Base-by-base conservation (phyloP, 495 filamentous ascomycete genomes). In the Trichoderma orchidacearum region DNA sequence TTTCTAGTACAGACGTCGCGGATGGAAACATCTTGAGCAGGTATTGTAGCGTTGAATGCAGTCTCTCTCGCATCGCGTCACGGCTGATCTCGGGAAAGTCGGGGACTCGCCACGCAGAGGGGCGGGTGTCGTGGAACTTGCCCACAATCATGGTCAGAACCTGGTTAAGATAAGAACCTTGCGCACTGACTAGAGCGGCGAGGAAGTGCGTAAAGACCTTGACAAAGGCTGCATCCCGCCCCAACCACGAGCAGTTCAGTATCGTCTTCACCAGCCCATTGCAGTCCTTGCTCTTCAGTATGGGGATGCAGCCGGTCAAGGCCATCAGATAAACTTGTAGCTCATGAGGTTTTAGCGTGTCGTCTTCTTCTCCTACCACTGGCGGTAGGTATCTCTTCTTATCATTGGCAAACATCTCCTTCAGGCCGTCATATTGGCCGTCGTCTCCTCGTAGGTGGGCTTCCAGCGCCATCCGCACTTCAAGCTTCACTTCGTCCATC, bases 61-160 rank as follows among this genome's bases (percentile, higher is more conserved):
- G 72, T 59, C 92, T 79, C 35, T 79, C 69, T 63, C 85, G 82
- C 51, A 86, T 76, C 34, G 78, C 78, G 23, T 78, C 66, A 3
- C 80, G 73, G 13, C 70, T 71, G 25, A 95, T 80, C 15, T 64
- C 63, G 0, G 78, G 64, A 63, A 82, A 83, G 17, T 83, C 82
- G 31, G 81, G 76, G 18, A 90, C 70, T 36, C 71, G 73, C 58
- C 82, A 78, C 29, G 74, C 75, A 13, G 78, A 69, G 12, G 66
- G 63, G 51, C 67, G 67, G 8, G 67, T 68, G 54, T 80, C 78
- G 30, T 74, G 72, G 57, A 99, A 85, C 63, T 86, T 85, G 21
- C 79, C 77, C 35, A 90, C 83, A 54, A 97, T 76, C 86, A 89
- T 95, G 28, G 78, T 75, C 38, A 95, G 75, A 13, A 93, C 80